These are phyloP conservation scores for Botrytis medusae DNA, from an alignment of 2,329 filamentous ascomycete species.

Conservation along the genomic window DNA sequence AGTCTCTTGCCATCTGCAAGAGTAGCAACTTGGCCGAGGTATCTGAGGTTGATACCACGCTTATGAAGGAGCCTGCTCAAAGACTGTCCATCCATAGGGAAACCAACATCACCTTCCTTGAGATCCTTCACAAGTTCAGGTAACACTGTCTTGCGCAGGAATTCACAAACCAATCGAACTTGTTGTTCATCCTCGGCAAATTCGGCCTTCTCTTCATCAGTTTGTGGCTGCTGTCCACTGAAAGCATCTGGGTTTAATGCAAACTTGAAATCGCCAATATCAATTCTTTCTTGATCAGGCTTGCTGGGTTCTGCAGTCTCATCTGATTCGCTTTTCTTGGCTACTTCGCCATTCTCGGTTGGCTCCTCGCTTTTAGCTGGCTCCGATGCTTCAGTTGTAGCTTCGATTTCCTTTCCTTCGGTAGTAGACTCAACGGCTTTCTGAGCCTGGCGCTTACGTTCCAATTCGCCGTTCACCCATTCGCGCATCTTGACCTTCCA, in stretches of 20 bases:
- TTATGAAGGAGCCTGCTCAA: slow-evolving; percentile 88
- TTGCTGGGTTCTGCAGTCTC: slow-evolving; percentile 35
- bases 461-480: slow-evolving; percentile 79
- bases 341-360: not conserved
- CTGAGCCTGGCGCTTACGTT: slow-evolving; percentile 54
- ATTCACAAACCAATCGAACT: slow-evolving; percentile 79
- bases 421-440: slow-evolving; percentile 25
- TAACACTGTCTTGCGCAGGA: slow-evolving; percentile 73
- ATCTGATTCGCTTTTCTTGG: not conserved
- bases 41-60: slow-evolving; percentile 94
- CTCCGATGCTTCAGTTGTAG: slow-evolving; percentile 3
- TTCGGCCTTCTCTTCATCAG: slow-evolving; percentile 83
- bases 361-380: slow-evolving; percentile 12
- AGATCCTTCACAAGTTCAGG: slow-evolving; percentile 86
- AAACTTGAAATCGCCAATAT: slow-evolving; percentile 84
- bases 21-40: slow-evolving; percentile 80
- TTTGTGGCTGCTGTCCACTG: slow-evolving; percentile 87
- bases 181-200: slow-evolving; percentile 82
- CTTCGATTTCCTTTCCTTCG: not conserved
- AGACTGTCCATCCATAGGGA: slow-evolving; percentile 97
- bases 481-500: slow-evolving; percentile 83
- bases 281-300: slow-evolving; percentile 61
- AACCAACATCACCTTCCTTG: slow-evolving; percentile 88
- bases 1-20: slow-evolving; percentile 71
- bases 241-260: slow-evolving; percentile 93